Conservation (phyloP, 2,329 filamentous ascomycete genomes). For the Colletotrichum sojae region DNA sequence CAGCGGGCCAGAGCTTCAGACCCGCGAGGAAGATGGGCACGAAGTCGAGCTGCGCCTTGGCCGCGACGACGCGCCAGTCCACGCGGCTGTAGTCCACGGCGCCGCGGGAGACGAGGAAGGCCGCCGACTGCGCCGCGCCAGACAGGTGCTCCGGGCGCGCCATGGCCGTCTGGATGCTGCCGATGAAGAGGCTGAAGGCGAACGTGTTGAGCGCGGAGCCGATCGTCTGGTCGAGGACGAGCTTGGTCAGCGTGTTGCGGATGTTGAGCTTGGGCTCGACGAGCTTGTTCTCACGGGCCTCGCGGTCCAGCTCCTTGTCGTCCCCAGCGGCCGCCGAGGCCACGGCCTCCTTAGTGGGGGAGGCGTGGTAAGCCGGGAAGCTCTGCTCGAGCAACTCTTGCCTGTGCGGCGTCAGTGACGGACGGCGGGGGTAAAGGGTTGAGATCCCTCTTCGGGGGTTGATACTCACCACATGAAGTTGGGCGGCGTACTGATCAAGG, state of each 20-base stretch:
- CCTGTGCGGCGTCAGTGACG: constrained; percentile 56
- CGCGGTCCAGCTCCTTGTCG: constrained; percentile 57
- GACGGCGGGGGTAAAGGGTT: neutral
- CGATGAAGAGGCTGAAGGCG: constrained; percentile 72
- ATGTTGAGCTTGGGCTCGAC: constrained; percentile 69
- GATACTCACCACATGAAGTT: constrained; percentile 82
- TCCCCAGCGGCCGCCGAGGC: constrained; percentile 55
- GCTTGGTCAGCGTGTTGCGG: constrained; percentile 76
- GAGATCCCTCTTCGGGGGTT: neutral
- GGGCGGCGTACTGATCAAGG: constrained; percentile 80
- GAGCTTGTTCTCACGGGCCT: constrained; percentile 54
- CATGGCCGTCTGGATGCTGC: constrained; percentile 68
- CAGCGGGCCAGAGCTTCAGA: constrained; percentile 77
- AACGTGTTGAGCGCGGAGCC: constrained; percentile 77
- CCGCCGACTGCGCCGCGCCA: constrained; percentile 51
- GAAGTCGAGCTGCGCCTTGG: constrained; percentile 68
- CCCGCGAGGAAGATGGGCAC: constrained; percentile 77
- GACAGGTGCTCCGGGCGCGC: constrained; percentile 49
- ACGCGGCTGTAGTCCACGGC: constrained; percentile 62
- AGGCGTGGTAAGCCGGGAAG: constrained; percentile 76
- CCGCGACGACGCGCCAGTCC: constrained; percentile 60
- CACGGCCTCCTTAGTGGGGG: constrained; percentile 57
- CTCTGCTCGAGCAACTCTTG: constrained; percentile 82
- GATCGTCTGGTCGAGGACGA: constrained; percentile 77
- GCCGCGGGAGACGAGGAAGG: constrained; percentile 50